Evolutionary conservation across 2,329 filamentous ascomycete species (phyloP), one percentile per base, ranked within the genome.

Genomic region (Cladophialophora bantiana): DNA sequence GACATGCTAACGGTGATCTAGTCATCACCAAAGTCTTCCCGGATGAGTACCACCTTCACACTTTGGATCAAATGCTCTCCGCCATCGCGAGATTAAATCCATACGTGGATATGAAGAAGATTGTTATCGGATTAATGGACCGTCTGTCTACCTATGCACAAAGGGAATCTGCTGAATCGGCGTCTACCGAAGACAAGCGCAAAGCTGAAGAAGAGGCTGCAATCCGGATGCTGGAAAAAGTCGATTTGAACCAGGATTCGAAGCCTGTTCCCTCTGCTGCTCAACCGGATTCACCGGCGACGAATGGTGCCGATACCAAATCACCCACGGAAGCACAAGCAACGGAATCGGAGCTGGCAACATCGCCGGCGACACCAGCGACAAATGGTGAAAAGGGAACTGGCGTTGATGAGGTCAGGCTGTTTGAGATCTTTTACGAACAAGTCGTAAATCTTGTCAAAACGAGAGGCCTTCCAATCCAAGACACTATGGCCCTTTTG

Each of bases 1-100:
- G 35, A 26, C 20, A 26, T 40, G 57, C 61, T 66, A 40, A 50
- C 50, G 38, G 35, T 7, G 15, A 20, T 20, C 10, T 69, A 88
- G 95, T 99, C 70, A 96, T 99, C 72, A 99, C 94, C 4, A 96
- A 99, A 79, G 95, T 98, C 60, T 99, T 99, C 82, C 95, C 95
- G 0, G 95, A 99, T 80, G 95, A 99, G 77, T 99, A 94, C 78
- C 96, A 99, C 79, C 87, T 99, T 26, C 94, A 99, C 77, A 99
- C 95, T 0, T 87, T 99, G 36, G 95, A 98, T 76, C 91, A 97
- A 77, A 92, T 99, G 77, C 88, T 99, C 38, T 95, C 91, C 7
- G 95, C 95, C 6, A 96, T 97, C 38, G 93, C 94, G 13, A 86
- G 94, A 65, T 84, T 99, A 42, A 97, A 99, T 75, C 95, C 94